Evolutionary conservation across 768 basidiomycete genomes (phyloP).

Genomic region (Leccinum broughii): DNA sequence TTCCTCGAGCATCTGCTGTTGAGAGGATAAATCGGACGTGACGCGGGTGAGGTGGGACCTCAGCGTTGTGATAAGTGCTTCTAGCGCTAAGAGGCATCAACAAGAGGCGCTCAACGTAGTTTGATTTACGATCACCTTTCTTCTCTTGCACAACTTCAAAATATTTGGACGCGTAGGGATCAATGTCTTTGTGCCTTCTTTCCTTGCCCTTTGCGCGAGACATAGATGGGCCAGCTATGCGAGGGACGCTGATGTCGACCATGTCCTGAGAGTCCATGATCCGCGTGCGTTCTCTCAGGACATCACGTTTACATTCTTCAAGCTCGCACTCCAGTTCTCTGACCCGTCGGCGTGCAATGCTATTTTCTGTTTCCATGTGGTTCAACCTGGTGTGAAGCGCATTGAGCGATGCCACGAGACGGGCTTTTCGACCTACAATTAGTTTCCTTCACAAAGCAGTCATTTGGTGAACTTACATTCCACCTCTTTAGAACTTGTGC

Average conservation of each 20-base stretch:
- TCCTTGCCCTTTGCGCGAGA: slow-evolving; percentile 32
- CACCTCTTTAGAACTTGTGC: slow-evolving; percentile 52
- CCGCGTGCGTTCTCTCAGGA: slow-evolving; percentile 65
- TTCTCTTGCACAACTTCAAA: slow-evolving; percentile 84
- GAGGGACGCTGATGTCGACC: slow-evolving; percentile 20
- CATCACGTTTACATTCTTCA: slow-evolving; percentile 80
- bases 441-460: background rate
- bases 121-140: slow-evolving; percentile 58
- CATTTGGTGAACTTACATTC: slow-evolving; percentile 50
- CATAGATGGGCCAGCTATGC: slow-evolving; percentile 18
- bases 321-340: slow-evolving; percentile 85
- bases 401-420: slow-evolving; percentile 59
- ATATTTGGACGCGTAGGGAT: slow-evolving; percentile 51
- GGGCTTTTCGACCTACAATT: slow-evolving; percentile 41
- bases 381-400: slow-evolving; percentile 67
- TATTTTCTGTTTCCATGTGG: slow-evolving; percentile 79
- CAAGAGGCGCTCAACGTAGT: background rate
- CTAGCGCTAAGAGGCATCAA: slow-evolving; percentile 57
- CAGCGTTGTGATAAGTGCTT: slow-evolving; percentile 73
- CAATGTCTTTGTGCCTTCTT: slow-evolving; percentile 36
- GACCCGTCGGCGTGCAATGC: slow-evolving; percentile 79
- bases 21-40: slow-evolving; percentile 76
- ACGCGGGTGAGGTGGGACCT: slow-evolving; percentile 75
- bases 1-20: slow-evolving; percentile 68
- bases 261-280: slow-evolving; percentile 56